Base-by-base conservation (phyloP, 495 filamentous ascomycete genomes). In the Penicillium ucsense region DNA sequence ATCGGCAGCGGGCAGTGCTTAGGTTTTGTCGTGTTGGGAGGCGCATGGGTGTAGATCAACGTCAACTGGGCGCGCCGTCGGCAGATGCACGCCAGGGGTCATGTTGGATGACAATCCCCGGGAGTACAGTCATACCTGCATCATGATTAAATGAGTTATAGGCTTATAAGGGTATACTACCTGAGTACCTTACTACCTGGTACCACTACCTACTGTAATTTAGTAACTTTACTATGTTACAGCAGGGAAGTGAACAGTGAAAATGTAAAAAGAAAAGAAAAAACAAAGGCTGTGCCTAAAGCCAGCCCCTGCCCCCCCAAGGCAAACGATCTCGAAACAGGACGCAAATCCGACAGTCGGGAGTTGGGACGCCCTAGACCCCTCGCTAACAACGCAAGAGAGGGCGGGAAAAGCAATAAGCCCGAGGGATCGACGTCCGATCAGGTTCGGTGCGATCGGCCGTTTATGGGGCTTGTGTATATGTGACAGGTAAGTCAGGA, bases 401-500 rank as follows among this genome's bases (percentile, higher is more conserved):
- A 10, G 35, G 31, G 7, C 5, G 8, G 11, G 40, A 6, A 32
- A 42, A 43, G 32, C 35, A 36, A 27, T 34, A 45, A 36, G 36
- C 2, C 12, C 43, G 43, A 48, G 35, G 45, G 49, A 55, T 59
- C 49, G 45, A 53, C 47, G 41, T 40, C 9, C 31, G 46, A 51
- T 55, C 52, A 46, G 38, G 48, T 55, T 48, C 50, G 49, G 54
- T 57, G 52, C 57, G 54, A 50, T 54, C 55, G 54, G 44, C 58
- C 58, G 58, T 61, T 61, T 53, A 58, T 53, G 55, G 58, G 52
- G 52, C 50, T 42, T 39, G 33, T 2, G 20, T 20, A 20, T 53
- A 50, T 61, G 58, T 62, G 59, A 59, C 59, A 59, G 59, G 59
- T 62, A 48, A 59, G 53, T 20, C 54, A 62, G 52, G 61, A 64